Evolutionary conservation across 2,329 filamentous ascomycete genomes (phyloP).

Genomic region (Fusarium udum): DNA sequence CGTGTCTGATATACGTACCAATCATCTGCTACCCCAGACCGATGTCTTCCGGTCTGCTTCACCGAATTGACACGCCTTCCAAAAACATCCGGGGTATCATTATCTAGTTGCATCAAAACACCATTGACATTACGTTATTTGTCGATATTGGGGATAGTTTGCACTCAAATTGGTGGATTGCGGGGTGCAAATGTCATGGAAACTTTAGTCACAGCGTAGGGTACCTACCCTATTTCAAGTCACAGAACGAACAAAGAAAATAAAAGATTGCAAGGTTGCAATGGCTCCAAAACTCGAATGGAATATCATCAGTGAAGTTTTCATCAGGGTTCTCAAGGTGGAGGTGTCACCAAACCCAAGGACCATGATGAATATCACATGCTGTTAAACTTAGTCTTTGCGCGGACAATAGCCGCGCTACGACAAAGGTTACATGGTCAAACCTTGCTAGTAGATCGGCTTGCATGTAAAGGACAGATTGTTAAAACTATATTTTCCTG

Average conservation of each 20-base stretch:
- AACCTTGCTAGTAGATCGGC: too few species aligned
- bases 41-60: conserved; percentile 15
- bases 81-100: conserved; percentile 18
- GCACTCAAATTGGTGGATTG: neutral
- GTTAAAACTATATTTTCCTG: fast-evolving
- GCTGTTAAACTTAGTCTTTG: too few species aligned
- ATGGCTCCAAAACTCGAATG: neutral
- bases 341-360: neutral
- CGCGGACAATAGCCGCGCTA: neutral
- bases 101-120: conserved; percentile 22
- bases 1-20: conserved; percentile 19
- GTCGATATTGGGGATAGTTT: neutral
- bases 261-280: neutral
- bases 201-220: conserved; percentile 12
- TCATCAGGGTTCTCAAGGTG: neutral
- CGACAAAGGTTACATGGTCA: neutral
- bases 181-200: neutral
- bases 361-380: neutral
- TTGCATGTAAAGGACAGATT: too few species aligned
- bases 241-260: neutral
- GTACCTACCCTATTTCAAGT: neutral
- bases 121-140: conserved; percentile 12
- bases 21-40: conserved; percentile 13
- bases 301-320: neutral
- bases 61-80: conserved; percentile 26